Evolutionary conservation across 139 green algal genomes (phyloP), one percentile per base, ranked within the genome.

Genomic region (Astrephomene gubernaculifera): DNA sequence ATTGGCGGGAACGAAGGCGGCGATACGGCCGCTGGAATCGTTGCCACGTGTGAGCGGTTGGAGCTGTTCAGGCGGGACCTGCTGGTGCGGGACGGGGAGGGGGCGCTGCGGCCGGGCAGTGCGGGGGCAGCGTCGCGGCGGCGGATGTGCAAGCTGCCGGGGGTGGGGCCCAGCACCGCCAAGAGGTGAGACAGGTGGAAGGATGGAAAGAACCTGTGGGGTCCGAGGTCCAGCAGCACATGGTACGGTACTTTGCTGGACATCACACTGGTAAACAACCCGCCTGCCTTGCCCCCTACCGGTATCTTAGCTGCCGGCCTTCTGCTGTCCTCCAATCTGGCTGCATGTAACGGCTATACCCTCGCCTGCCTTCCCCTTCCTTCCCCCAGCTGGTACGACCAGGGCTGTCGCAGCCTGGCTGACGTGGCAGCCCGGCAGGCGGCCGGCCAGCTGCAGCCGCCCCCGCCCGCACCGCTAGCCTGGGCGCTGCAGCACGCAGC

Each of bases 401-500:
- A 41, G 60, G 76, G 76, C 39, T 64, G 39, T 22, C 39, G 76
- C 10, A 57, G 29, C 6, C 43, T 83, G 31, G 41, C 43, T 19
- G 61, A 83, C n/a, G 76, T 61, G 39, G 27, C 54, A 6, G 41
- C 29, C 8, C 4, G 10, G 41, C 6, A 64, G 41, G 29, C n/a
- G 39, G 6, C 17, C 0, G 76, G 61, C n/a, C 24, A 9, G 10
- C 60, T 73, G 31, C 29, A 35, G 9, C 57, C 53, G 35, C 73
- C 33, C 29, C 61, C 35, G 36, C 29, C 53, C 44, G 49, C 31
- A 7, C 6, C 6, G 1, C 27, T 60, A 5, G 57, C 75, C 75
- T 82, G 75, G 75, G 75, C 75, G 10, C 75, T 82, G 75, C 31
- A 44, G 2, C 75, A 71, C 76, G 41, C 63, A 60, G 54, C 35